Base-by-base conservation (phyloP, 345 rosid species). In the Boechera divaricarpa region DNA sequence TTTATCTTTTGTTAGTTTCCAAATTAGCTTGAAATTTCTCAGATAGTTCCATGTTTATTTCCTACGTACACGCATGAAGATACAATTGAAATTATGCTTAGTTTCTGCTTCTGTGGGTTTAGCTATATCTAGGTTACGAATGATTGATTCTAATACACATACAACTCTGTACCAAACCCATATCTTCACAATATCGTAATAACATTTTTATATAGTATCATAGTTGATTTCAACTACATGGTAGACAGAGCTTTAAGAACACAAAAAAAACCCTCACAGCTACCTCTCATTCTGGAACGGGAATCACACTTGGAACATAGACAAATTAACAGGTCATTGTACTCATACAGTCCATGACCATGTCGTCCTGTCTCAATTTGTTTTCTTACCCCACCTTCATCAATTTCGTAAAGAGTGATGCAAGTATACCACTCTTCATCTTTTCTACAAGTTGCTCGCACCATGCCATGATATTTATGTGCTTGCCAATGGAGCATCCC, bases 241-340 rank as follows among this genome's bases (percentile, higher is more conserved):
- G 63, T 18, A 59, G 63, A 57, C 35, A 64, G 51, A 45, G 39
- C 39, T 29, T 63, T 49, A 47, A 41, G 7, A 62, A 63, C 36
- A 63, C 18, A 12, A 13, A 42, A 42, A 28, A 13, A 63, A 28
- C 1, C 13, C 11, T 5, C 12, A 0, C 1, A 2, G 13, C 55
- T 18, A 49, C 29, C 41, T 64, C 54, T 29, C 15, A 45, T 45
- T 51, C 12, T 29, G 54, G 39, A 64, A 64, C 54, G 1, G n/a
- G 69, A 18, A 64, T 48, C 12, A 64, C 38, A 64, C 53, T 63
- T 13, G 36, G 53, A 26, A 42, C 36, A 10, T 63, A 63, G 7
- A 63, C 26, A 11, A 32, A 15, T 1, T 11, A 29, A 1, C 9
- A 9, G 11, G 56, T 21, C 55, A 51, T 2, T 0, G 55, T 3